These are phyloP conservation scores for Fraxinus baroniana DNA, from an alignment of 305 asterid species.

Conservation along the genomic window DNA sequence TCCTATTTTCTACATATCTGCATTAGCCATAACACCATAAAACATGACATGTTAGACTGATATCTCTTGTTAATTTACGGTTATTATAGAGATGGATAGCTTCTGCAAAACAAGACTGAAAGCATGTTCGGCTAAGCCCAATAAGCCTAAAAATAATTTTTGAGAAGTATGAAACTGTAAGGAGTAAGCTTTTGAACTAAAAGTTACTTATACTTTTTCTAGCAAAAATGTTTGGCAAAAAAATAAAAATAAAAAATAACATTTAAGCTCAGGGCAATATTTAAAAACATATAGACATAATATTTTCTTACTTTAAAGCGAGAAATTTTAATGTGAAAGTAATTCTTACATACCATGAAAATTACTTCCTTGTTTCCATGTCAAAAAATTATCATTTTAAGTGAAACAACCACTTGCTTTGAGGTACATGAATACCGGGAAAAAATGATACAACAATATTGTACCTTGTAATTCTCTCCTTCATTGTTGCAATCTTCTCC, in stretches of 20 bases:
- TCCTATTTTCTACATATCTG: constrained; percentile 41
- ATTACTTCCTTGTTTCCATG: too few relatives aligned
- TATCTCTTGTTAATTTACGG: background rate
- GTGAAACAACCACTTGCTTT: background rate
- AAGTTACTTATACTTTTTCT: background rate
- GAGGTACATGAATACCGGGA: background rate
- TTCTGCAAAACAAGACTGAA: background rate
- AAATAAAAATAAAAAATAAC: too few relatives aligned
- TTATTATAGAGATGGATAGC: background rate
- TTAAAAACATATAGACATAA: too few relatives aligned
- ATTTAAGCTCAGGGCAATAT: background rate
- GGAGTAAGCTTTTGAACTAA: background rate
- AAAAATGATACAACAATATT: background rate
- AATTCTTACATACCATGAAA: too few relatives aligned
- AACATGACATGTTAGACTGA: background rate
- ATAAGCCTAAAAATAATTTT: too few relatives aligned
- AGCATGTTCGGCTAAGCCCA: background rate
- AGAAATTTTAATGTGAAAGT: too few relatives aligned
- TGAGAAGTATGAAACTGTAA: background rate
- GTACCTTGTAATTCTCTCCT: constrained; percentile 71
- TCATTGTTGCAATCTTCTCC: constrained; percentile 61
- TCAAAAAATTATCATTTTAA: background rate
- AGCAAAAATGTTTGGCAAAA: background rate
- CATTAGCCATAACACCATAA: background rate
- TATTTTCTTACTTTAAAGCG: background rate